Evolutionary conservation across 805 yeast species (phyloP).

Genomic region (Millerago galiae): DNA sequence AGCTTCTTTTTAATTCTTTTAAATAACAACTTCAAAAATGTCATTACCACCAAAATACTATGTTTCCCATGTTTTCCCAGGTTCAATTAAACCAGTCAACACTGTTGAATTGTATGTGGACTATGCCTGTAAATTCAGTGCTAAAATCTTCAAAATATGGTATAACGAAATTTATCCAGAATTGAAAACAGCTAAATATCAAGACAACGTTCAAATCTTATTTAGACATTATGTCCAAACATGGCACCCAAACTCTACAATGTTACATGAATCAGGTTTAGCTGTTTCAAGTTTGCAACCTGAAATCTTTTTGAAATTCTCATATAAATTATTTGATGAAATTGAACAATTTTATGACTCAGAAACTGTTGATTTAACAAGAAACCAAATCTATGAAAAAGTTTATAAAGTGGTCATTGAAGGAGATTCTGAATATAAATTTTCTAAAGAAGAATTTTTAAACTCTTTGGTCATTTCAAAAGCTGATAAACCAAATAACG

Average conservation of each 20-base stretch:
- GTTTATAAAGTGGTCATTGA: constrained; percentile 47
- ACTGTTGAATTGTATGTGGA: constrained; percentile 63
- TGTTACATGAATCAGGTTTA: constrained; percentile 64
- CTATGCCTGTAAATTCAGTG: constrained; percentile 73
- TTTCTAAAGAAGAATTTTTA: constrained; percentile 27
- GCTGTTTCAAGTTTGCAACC: constrained; percentile 60
- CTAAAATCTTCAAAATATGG: constrained; percentile 54
- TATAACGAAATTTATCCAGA: constrained; percentile 46
- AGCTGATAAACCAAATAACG: constrained; percentile 35
- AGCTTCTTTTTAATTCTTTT: too few relatives aligned
- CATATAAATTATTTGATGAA: constrained; percentile 49
- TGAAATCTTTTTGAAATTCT: constrained; percentile 48
- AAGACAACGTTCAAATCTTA: constrained; percentile 50
- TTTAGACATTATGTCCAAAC: constrained; percentile 79
- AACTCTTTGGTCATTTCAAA: constrained; percentile 24
- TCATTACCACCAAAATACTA: constrained; percentile 24
- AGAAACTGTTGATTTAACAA: constrained; percentile 44
- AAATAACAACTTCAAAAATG: constrained; percentile 11
- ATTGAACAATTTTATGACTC: constrained; percentile 56
- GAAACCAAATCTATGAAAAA: constrained; percentile 48
- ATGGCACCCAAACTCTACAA: constrained; percentile 76
- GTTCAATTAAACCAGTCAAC: constrained; percentile 18
- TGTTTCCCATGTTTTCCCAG: constrained; percentile 19
- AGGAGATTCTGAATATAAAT: constrained; percentile 18
- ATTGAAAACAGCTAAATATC: constrained; percentile 34